Base-by-base conservation (phyloP, 176 grass and related monocot species). In the Lolium multiflorum region DNA sequence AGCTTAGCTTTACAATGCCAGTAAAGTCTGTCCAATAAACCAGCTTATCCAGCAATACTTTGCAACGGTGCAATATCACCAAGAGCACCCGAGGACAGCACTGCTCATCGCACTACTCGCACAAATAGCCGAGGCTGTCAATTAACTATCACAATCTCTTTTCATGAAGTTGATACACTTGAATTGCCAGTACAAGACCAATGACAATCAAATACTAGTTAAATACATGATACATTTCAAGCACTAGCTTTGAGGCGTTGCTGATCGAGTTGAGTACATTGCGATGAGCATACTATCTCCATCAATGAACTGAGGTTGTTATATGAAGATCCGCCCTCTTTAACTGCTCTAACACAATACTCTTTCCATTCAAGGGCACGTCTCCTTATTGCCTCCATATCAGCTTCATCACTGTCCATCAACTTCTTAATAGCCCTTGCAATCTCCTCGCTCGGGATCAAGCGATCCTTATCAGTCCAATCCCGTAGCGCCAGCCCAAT, bases 291-390 rank as follows among this genome's bases (percentile, higher is more conserved):
- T 79, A 79, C 25, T 24, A 59, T 80, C 80, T 87, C 81, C 85
- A 91, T 87, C 81, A 91, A 68, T 60, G 75, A 80, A 80, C 38
- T 84, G 67, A 91, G 57, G 75, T 80, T 91, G 58, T 71, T 17
- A 54, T 84, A 74, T 5, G 89, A 76, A 31, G 85, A 88, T 81
- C 85, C 89, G 70, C 81, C 89, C 77, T 79, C 44, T 59, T 79
- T 3, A 4, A 85, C 7, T 31, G 90, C 61, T 50, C 26, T 61
- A 22, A 5, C 37, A 48, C 74, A 92, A 59, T 69, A 56, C 63
- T 85, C 88, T 79, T 89, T 82, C 61, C 85, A 81, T 51, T 87
- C 65, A 26, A 81, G 59, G 43, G 81, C 80, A 50, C 5, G 81
- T 59, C 71, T 84, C 72, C 90, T 95, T 75, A 91, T 16, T 11